phyloP scores from a whole-genome alignment of 108 stramenopile genomes.

The Aurantiochytrium sp. region DNA sequence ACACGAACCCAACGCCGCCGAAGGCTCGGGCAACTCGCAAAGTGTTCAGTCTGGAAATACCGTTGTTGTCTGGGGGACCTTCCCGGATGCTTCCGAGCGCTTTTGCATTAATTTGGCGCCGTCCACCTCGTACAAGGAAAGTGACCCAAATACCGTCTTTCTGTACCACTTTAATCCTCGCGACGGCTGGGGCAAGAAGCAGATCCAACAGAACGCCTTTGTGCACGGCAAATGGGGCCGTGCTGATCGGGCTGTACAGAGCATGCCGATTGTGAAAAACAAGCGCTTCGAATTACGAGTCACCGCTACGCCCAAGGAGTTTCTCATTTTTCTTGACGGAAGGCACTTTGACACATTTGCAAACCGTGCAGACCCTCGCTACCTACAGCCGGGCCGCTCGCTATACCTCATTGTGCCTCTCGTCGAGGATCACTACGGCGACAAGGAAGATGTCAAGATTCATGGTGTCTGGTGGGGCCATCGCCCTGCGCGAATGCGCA shows the following conservation, averaged over 20 bases:
- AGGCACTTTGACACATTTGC: neutral
- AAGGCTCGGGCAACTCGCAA: neutral
- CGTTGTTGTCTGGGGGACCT: neutral
- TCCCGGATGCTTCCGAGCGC: neutral
- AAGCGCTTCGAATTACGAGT: neutral
- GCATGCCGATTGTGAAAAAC: neutral
- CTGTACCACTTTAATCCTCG: slow-evolving; percentile 4
- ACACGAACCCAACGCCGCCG: neutral
- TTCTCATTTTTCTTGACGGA: neutral
- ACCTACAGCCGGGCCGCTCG: neutral
- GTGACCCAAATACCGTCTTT: neutral
- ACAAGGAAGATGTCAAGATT: neutral
- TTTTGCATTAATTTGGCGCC: neutral
- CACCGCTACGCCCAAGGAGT: neutral
- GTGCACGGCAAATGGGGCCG: neutral
- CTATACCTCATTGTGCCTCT: neutral
- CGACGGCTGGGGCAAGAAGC: slow-evolving; percentile 18
- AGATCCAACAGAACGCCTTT: neutral
- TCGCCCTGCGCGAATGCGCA: neutral
- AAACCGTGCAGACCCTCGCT: neutral
- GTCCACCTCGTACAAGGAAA: neutral
- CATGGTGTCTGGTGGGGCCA: slow-evolving; percentile 7
- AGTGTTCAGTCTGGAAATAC: neutral
- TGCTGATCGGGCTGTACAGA: neutral
- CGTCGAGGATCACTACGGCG: neutral